Conservation (phyloP, 78 protist genomes). For the Emiliania huxleyi region DNA sequence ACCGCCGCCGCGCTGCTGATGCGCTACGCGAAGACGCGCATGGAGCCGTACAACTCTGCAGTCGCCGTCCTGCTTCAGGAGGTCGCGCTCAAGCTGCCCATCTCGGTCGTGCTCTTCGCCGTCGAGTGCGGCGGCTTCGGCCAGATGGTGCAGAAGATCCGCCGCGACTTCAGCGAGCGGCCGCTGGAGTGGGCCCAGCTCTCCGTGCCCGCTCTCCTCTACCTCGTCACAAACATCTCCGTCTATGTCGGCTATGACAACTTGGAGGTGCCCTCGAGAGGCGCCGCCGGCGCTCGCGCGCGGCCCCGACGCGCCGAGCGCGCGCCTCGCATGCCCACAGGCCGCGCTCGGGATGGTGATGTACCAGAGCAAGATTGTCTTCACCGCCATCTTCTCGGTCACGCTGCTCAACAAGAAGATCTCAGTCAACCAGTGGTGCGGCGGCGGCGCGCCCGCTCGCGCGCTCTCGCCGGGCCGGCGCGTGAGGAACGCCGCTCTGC, state of each 20-base stretch:
- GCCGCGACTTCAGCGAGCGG: neutral
- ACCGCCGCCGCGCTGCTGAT: neutral
- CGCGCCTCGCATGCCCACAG: too few species aligned
- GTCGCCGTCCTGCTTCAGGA: neutral
- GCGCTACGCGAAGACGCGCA: neutral
- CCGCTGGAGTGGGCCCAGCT: neutral
- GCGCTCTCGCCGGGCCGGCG: too few species aligned
- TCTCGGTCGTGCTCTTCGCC: neutral
- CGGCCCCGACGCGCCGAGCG: too few species aligned
- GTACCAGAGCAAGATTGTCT: neutral
- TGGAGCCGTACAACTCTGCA: neutral
- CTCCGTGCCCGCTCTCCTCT: neutral
- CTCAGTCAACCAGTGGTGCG: neutral
- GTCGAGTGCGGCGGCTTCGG: neutral
- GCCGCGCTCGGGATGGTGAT: neutral
- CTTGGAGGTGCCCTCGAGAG: neutral
- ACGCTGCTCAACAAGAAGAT: neutral
- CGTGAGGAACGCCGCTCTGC: too few species aligned
- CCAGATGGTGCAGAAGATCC: neutral
- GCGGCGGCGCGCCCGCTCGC: neutral
- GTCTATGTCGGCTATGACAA: neutral
- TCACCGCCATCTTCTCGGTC: neutral
- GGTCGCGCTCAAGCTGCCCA: neutral
- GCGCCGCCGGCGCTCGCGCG: too few species aligned
- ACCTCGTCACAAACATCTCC: conserved; percentile 12